Percentiles rank a stretch among this genome's conserved stretches.
Evolutionary conservation across 75 land plant genomes (phyloP).

Genomic region (Sequoiadendron giganteum): DNA sequence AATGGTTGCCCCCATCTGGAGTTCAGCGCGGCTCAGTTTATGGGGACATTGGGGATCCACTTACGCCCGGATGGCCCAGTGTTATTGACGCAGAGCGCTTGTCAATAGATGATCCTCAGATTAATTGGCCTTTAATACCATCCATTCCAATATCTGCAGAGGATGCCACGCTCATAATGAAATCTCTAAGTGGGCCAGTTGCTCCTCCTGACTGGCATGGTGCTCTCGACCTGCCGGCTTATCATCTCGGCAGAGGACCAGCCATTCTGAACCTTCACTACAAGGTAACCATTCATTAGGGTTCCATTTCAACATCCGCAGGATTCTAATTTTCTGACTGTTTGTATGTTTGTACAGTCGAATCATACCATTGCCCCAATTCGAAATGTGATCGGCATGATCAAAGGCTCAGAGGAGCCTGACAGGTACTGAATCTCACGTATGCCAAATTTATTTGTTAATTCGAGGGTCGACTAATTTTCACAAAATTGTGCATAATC

Average conservation of each 20-base stretch:
- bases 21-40: constrained; percentile 71
- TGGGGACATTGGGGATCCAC: constrained; percentile 67
- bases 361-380: constrained; percentile 48
- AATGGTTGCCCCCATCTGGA: constrained; percentile 79
- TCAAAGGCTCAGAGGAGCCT: constrained; percentile 81
- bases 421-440: constrained; percentile 45
- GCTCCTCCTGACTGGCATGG: constrained; percentile 74
- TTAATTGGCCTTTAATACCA: constrained; percentile 57
- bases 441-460: background rate
- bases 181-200: constrained; percentile 48
- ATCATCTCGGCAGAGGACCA: constrained; percentile 73
- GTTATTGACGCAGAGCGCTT: constrained; percentile 33
- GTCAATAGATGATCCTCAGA: constrained; percentile 37
- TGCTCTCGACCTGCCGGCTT: constrained; percentile 33
- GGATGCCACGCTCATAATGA: constrained; percentile 58
- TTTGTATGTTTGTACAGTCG: constrained; percentile 43
- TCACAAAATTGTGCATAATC: background rate
- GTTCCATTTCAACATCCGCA: background rate
- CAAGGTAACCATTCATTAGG: constrained; percentile 29
- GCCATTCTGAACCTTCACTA: constrained; percentile 55
- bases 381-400: constrained; percentile 75
- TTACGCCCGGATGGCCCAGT: constrained; percentile 88
- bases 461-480: background rate
- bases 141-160: constrained; percentile 79
- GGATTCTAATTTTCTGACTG: no score